Percentiles rank a stretch among this genome's conserved stretches.
Conservation (phyloP, 2,329 filamentous ascomycete species). For the Xylariaceae sp. region DNA sequence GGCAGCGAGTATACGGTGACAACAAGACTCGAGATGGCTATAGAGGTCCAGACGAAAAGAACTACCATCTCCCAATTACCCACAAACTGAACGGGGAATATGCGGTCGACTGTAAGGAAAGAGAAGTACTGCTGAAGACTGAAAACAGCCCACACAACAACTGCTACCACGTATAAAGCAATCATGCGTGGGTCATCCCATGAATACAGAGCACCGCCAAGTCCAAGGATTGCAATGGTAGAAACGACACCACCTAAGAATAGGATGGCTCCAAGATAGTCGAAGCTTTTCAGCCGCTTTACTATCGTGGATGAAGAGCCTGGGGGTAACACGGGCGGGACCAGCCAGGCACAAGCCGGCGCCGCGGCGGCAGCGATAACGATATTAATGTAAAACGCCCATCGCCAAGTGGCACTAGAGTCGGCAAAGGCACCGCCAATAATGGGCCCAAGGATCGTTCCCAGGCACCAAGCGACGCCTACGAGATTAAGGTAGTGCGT, state of each 20-base stretch:
- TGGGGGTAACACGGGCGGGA: constrained; percentile 29
- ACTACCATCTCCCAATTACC: constrained; percentile 14
- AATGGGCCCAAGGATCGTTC: constrained; percentile 48
- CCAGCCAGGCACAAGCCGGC: constrained; percentile 42
- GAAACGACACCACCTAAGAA: constrained; percentile 11
- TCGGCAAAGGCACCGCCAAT: constrained; percentile 56
- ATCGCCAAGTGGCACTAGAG: constrained; percentile 50
- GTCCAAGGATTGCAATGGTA: constrained; percentile 4
- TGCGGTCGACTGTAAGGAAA: constrained; percentile 18
- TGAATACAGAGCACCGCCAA: constrained; percentile 10
- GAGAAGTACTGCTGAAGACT: constrained; percentile 13
- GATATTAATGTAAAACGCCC: constrained; percentile 63
- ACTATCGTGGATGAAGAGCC: neutral
- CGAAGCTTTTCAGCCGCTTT: neutral
- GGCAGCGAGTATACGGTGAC: constrained; percentile 20
- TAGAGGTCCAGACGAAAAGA: constrained; percentile 16
- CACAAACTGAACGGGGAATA: constrained; percentile 18
- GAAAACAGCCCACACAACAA: constrained; percentile 4
- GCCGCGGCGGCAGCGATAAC: constrained; percentile 48
- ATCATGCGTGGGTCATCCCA: constrained; percentile 14
- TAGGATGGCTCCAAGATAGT: constrained; percentile 6
- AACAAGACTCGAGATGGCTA: constrained; percentile 7
- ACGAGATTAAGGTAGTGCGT: neutral
- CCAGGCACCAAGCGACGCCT: constrained; percentile 42
- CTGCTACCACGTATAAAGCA: constrained; percentile 7